phyloP scores from a whole-genome alignment of 1,139 yeast species.

The Suhomyces bokatorum region DNA sequence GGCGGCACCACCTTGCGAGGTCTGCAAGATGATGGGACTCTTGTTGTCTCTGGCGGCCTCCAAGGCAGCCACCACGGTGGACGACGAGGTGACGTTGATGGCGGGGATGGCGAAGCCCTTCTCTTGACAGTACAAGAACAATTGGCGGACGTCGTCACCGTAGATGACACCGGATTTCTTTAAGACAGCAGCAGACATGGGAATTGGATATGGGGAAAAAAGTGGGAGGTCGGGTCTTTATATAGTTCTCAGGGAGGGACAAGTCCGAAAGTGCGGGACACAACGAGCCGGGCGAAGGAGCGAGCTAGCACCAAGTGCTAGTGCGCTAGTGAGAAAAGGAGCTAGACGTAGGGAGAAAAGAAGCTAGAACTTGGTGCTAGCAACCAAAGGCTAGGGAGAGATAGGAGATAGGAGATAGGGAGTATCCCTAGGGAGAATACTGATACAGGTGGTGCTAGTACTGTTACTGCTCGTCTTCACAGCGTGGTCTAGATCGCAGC shows the following conservation, averaged over 20 bases:
- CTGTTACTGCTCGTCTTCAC: too few species aligned
- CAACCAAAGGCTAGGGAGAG: too few species aligned
- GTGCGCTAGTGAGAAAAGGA: too few species aligned
- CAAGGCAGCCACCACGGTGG: constrained; percentile 94
- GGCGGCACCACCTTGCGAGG: constrained; percentile 99
- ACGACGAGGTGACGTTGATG: constrained; percentile 95
- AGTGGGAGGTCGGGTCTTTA: constrained; percentile 4
- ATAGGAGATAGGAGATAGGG: too few species aligned
- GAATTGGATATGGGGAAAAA: neutral
- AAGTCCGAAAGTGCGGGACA: constrained; percentile 22
- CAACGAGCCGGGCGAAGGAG: constrained; percentile 22
- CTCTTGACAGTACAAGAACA: constrained; percentile 91
- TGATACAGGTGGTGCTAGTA: too few species aligned
- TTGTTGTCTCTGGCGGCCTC: constrained; percentile 98
- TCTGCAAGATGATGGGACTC: constrained; percentile 95
- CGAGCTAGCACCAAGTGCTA: too few species aligned
- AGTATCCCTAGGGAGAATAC: too few species aligned
- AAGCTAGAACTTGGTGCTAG: too few species aligned
- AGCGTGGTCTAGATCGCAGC: too few species aligned
- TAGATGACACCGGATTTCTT: constrained; percentile 95
- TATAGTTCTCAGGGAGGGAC: constrained; percentile 5
- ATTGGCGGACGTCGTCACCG: constrained; percentile 94
- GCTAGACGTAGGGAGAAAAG: too few species aligned
- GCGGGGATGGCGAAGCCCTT: constrained; percentile 98
- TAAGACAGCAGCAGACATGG: constrained; percentile 64